Evolutionary conservation across 257 asterid genomes (phyloP), one percentile per base, ranked within the genome.

Genomic region (Pogostemon cablin): DNA sequence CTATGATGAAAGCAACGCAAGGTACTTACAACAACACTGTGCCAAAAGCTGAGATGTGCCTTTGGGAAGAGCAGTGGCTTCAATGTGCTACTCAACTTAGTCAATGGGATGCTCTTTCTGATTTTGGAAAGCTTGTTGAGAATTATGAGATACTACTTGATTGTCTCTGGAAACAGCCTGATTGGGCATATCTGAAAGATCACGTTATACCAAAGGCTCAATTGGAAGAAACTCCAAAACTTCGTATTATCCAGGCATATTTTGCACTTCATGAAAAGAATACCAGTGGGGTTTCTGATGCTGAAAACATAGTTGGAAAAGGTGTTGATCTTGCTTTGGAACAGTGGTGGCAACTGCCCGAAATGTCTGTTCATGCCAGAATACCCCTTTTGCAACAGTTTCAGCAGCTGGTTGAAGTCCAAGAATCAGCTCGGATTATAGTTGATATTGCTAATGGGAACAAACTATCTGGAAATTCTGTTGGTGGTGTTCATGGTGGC

Each of bases 281-380:
- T 72, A 82, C 96, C 61, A 88, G 74, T 84, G 98, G 95, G 69
- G 96, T 95, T 50, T 83, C 88, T 20, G 99, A 95, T 73, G 97
- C 96, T 73, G 99, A 95, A 75, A 91, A 83, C 78, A 83, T 90
- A 70, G 96, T 95, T 46, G 93, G 93, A 40, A 95, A 95, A 81
- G 99, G 98, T 71, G 96, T 95, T 81, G 95, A 91, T 78, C 95
- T 95, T 63, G 99, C 97, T 75, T 82, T 95, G 85, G 99, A 95
- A 56, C 99, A 95, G 83, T 95, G 99, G 99, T 95, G 99, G 99
- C 98, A 95, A 81, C 84, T 95, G 77, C 99, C 99, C 57, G 99
- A 95, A 80, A 95, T 95, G 99, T 95, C 99, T 53, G 78, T 89
- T 72, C 95, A 95, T 82, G 91, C 97, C 67, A 89, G 95, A 78